These are phyloP conservation scores for Globisporangium splendens DNA, from an alignment of 352 stramenopile genomes.

Conservation along the genomic window DNA sequence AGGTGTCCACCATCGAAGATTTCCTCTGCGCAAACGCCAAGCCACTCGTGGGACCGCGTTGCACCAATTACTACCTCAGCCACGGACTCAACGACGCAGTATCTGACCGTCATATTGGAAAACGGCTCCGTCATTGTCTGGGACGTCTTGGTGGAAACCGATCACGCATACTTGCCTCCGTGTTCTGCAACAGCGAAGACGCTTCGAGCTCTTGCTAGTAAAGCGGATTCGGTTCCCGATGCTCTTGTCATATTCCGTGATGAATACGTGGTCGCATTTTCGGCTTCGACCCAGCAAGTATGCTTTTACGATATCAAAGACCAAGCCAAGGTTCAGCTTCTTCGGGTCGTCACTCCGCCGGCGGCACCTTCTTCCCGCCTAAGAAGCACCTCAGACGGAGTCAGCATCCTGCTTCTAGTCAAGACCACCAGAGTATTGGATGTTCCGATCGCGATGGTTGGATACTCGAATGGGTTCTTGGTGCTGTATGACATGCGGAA, in stretches of 20 bases:
- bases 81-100: slow-evolving; percentile 45
- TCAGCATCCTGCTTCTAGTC: slow-evolving; percentile 13
- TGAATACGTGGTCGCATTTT: slow-evolving; percentile 35
- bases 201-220: background rate
- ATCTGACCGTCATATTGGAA: slow-evolving; percentile 37
- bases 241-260: slow-evolving; percentile 22
- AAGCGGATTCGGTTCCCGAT: slow-evolving; percentile 5
- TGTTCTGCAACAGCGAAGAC: background rate
- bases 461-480: slow-evolving; percentile 42
- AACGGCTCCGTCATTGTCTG: slow-evolving; percentile 49
- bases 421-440: slow-evolving; percentile 16
- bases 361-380: slow-evolving; percentile 5
- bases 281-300: slow-evolving; percentile 26
- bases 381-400: background rate
- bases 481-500: slow-evolving; percentile 46
- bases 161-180: slow-evolving; percentile 30
- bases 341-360: slow-evolving; percentile 27
- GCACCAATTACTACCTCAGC: slow-evolving; percentile 28
- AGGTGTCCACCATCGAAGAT: background rate
- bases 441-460: slow-evolving; percentile 35
- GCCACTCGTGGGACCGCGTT: slow-evolving; percentile 36
- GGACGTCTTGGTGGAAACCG: slow-evolving; percentile 43
- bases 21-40: background rate
- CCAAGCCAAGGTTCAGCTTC: slow-evolving; percentile 18
- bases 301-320: slow-evolving; percentile 43